Conservation (phyloP, 306 rosid genomes). For the Prosopis cineraria region DNA sequence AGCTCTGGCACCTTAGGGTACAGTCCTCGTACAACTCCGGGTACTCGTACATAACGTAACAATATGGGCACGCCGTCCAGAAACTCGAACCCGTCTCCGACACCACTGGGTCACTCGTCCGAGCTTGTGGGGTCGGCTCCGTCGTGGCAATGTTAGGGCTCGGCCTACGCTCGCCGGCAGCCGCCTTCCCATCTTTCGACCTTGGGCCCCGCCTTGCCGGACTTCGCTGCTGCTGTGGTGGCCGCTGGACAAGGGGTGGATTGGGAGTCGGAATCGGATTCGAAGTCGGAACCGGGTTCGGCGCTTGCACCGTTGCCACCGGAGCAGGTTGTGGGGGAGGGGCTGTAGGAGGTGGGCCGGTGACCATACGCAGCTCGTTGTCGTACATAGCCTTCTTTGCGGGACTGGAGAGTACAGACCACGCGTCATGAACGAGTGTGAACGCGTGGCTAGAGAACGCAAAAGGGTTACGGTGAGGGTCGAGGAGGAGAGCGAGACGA, state of each 20-base stretch:
- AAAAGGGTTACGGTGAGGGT: constrained; percentile 60
- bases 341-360: constrained; percentile 34
- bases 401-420: constrained; percentile 73
- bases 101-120: constrained; percentile 22
- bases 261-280: background rate
- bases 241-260: background rate
- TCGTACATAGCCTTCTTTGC: constrained; percentile 64
- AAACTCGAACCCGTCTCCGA: constrained; percentile 40
- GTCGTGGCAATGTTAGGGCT: constrained; percentile 41
- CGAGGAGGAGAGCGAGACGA: constrained; percentile 70
- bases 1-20: constrained; percentile 79
- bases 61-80: constrained; percentile 98
- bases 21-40: constrained; percentile 73
- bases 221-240: constrained; percentile 30
- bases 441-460: constrained; percentile 71
- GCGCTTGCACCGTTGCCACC: background rate
- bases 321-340: constrained; percentile 38
- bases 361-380: constrained; percentile 47
- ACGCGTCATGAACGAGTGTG: constrained; percentile 71
- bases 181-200: constrained; percentile 36
- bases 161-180: constrained; percentile 45
- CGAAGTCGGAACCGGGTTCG: background rate
- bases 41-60: constrained; percentile 75
- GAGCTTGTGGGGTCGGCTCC: constrained; percentile 37
- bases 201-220: constrained; percentile 43